Evolutionary conservation across 345 rosid species (phyloP).

Genomic region (Lepidium sativum): DNA sequence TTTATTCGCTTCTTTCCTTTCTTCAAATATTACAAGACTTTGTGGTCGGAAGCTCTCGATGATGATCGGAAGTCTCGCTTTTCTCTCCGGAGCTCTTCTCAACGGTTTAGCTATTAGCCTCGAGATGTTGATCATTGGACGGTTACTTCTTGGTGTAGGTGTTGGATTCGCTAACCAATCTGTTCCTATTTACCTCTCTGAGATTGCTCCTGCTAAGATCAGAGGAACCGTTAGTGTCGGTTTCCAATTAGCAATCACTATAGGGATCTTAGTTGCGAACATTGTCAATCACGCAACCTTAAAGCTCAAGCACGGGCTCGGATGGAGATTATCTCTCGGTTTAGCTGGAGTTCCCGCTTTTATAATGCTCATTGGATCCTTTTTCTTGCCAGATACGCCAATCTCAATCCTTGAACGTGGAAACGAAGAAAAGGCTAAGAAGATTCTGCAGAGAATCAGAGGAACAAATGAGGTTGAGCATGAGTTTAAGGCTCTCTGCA

Average conservation of each 20-base stretch:
- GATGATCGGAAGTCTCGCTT: slow-evolving; percentile 28
- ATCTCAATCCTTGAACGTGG: slow-evolving; percentile 40
- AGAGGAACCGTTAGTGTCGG: slow-evolving; percentile 33
- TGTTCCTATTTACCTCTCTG: slow-evolving; percentile 38
- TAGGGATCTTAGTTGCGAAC: slow-evolving; percentile 32
- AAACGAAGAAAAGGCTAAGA: slow-evolving; percentile 18
- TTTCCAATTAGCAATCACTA: slow-evolving; percentile 30
- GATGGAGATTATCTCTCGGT: slow-evolving; percentile 37
- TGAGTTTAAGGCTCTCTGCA: slow-evolving; percentile 27
- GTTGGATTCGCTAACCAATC: slow-evolving; percentile 42
- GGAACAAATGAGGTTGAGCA: slow-evolving; percentile 28
- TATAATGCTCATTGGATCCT: slow-evolving; percentile 14
- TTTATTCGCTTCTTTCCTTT: slow-evolving; percentile 25
- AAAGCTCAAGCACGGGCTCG: slow-evolving; percentile 15
- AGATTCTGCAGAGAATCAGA: slow-evolving; percentile 26
- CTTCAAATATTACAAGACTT: slow-evolving; percentile 8
- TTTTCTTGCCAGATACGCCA: slow-evolving; percentile 37
- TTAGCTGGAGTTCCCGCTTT: slow-evolving; percentile 32
- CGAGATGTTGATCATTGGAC: slow-evolving; percentile 38
- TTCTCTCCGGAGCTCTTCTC: slow-evolving; percentile 34
- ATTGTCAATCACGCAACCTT: slow-evolving; percentile 25
- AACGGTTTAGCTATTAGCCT: slow-evolving; percentile 32
- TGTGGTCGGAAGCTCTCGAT: slow-evolving; percentile 37
- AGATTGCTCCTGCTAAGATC: slow-evolving; percentile 35
- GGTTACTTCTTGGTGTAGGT: slow-evolving; percentile 40